These are phyloP conservation scores for Catunica adiposa DNA, from an alignment of 2,329 filamentous ascomycete genomes.

Conservation along the genomic window DNA sequence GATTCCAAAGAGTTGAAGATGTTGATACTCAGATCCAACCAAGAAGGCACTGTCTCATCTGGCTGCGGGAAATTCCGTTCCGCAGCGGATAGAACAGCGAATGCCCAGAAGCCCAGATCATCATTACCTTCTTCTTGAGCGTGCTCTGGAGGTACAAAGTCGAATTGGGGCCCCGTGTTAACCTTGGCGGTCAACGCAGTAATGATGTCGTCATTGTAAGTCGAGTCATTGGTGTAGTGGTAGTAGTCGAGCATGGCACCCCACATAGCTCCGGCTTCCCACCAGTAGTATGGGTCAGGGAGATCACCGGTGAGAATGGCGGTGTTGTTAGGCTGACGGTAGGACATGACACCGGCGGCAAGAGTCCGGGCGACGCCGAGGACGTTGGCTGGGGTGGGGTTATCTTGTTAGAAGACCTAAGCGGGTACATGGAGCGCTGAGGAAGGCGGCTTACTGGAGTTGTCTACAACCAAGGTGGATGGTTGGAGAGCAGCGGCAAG, in stretches of 20 bases:
- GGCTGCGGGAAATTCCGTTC: conserved; percentile 52
- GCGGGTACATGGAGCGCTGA: neutral
- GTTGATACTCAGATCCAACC: conserved; percentile 50
- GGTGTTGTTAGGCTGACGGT: conserved; percentile 42
- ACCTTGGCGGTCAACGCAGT: conserved; percentile 39
- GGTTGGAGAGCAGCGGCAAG: conserved; percentile 9
- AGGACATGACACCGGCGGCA: conserved; percentile 44
- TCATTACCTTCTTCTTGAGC: conserved; percentile 52
- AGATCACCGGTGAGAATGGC: conserved; percentile 35
- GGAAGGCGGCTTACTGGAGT: conserved; percentile 9
- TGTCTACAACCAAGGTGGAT: conserved; percentile 4
- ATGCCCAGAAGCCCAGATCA: conserved; percentile 59
- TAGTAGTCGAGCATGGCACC: conserved; percentile 56
- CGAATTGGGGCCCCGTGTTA: conserved; percentile 37
- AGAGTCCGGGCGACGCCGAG: conserved; percentile 43
- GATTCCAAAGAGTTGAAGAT: conserved; percentile 54
- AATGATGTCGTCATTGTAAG: conserved; percentile 42
- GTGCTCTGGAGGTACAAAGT: conserved; percentile 44
- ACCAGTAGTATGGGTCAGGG: conserved; percentile 52
- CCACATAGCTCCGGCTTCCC: conserved; percentile 49
- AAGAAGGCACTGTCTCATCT: conserved; percentile 38
- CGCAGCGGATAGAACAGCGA: conserved; percentile 49
- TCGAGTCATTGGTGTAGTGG: conserved; percentile 44
- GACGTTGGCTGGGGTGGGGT: conserved; percentile 36
- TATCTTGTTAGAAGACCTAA: neutral